Evolutionary conservation across 1,284 basidiomycete species (phyloP), one percentile per base, ranked within the genome.

Genomic region (Sphagnurus paluster): DNA sequence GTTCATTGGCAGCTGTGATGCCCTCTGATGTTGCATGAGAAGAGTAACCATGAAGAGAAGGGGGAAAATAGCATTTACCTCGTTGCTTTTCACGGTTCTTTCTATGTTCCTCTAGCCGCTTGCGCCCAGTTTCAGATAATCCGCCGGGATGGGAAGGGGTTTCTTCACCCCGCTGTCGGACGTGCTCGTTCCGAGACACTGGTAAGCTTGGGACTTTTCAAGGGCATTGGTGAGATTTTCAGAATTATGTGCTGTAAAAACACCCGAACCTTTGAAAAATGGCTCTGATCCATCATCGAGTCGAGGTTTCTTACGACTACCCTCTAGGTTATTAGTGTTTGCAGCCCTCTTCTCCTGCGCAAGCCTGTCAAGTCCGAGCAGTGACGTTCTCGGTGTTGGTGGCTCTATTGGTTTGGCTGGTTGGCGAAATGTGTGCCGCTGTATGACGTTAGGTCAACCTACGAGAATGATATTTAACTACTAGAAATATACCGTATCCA

Each of bases 101-200:
- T 44, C 87, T 76, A 57, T 89, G 70, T 50, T 93, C 93, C 44
- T 94, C 92, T 23, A 97, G 66, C 49, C 79, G 70, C 55, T 77
- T 75, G 20, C 84, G 74, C 7, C 87, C 92, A 1, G 72, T 68
- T 20, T 92, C 87, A 0, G 89, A 89, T 23, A 98, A 70, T 9
- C 94, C 95, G 38, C 90, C 87, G 1, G 90, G 87, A 62, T 95
- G 90, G n/a, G 93, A 95, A 0, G 94, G 94, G 0, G 94, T 98
- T 56, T 96, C 93, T 55, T 90, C 88, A 0, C 84, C 89, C 55
- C 87, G 72, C 50, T 90, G 83, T 9, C 94, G 80, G 2, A 77
- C 65, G 56, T 87, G 80, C 29, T 70, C 71, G 10, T 72, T 66
- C 35, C 82, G 76, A 13, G 76, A 67, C 44, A 75, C 71, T 46